phyloP scores from a whole-genome alignment of 2,329 filamentous ascomycete genomes.

The Pseudocercospora macadamiae region DNA sequence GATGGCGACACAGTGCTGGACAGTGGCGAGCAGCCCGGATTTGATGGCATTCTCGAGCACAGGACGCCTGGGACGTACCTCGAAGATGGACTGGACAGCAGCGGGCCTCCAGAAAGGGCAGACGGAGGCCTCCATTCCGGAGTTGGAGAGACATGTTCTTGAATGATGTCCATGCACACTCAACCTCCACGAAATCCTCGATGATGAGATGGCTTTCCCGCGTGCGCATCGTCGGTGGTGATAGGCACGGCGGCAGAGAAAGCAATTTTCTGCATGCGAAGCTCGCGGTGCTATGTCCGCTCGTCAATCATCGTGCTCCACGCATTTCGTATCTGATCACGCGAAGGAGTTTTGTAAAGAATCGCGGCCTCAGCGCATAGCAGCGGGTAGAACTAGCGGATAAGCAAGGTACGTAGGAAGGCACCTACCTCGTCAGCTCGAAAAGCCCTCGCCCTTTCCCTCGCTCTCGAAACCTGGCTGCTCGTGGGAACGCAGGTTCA shows the following conservation, averaged over 20 bases:
- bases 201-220: background rate
- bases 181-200: background rate
- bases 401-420: background rate
- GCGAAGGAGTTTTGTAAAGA: background rate
- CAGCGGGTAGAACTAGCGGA: background rate
- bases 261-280: background rate
- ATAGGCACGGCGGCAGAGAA: background rate
- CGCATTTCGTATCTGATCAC: too few species aligned
- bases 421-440: too few species aligned
- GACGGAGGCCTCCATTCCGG: constrained; percentile 35
- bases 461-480: too few species aligned
- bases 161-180: constrained; percentile 31
- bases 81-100: constrained; percentile 20
- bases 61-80: constrained; percentile 24
- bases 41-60: background rate
- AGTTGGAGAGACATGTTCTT: constrained; percentile 29
- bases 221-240: background rate
- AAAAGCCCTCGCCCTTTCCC: too few species aligned
- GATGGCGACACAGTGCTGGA: background rate
- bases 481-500: too few species aligned
- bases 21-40: background rate
- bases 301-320: background rate
- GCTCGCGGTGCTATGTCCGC: background rate
- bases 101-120: constrained; percentile 26
- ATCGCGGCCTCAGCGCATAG: background rate